These are phyloP conservation scores for Lobosporangium transversale DNA, from an alignment of 192 early-diverging fungal genomes.

Conservation along the genomic window DNA sequence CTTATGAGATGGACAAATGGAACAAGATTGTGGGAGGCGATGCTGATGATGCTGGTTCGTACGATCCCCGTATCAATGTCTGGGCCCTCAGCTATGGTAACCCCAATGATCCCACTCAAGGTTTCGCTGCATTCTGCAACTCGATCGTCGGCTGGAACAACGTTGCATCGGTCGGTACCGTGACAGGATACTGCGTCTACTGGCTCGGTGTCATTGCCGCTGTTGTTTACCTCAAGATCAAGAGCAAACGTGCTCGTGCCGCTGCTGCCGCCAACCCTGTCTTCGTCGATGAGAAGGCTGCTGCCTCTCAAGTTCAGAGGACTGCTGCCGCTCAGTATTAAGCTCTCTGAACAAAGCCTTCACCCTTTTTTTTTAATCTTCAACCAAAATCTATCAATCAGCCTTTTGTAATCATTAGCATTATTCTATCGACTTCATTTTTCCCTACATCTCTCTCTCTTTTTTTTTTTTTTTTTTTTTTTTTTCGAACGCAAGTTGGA, in stretches of 20 bases:
- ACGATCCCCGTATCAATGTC: constrained; percentile 66
- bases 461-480: too few species aligned
- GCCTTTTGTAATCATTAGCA: constrained; percentile 10
- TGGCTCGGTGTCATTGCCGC: constrained; percentile 71
- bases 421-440: neutral
- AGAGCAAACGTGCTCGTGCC: constrained; percentile 29
- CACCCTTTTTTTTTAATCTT: too few species aligned
- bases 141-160: constrained; percentile 83
- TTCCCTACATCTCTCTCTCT: too few species aligned
- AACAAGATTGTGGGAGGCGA: constrained; percentile 70
- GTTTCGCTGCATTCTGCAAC: constrained; percentile 78
- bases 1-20: constrained; percentile 76
- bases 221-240: constrained; percentile 60
- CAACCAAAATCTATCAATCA: neutral
- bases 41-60: constrained; percentile 65
- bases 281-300: constrained; percentile 27
- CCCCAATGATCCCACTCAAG: constrained; percentile 52
- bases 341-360: neutral
- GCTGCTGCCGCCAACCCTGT: neutral
- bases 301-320: constrained; percentile 12
- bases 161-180: constrained; percentile 76
- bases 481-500: too few species aligned
- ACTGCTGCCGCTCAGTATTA: constrained; percentile 6
- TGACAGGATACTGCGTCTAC: constrained; percentile 82
- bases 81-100: constrained; percentile 76